phyloP scores from a whole-genome alignment of 768 basidiomycete species.

The Tricholomella constricta region DNA sequence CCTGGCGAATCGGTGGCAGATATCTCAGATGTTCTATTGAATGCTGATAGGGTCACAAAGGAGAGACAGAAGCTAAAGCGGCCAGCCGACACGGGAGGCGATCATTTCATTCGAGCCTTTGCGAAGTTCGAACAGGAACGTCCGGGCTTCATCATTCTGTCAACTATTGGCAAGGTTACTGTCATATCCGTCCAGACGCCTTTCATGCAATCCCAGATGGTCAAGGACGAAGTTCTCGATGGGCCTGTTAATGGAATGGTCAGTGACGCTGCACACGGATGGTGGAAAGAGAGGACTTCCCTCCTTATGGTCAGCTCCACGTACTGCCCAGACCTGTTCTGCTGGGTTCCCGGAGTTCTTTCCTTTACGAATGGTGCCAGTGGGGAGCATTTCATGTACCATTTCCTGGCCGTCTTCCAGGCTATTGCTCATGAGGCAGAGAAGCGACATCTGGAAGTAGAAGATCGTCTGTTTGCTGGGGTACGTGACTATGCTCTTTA shows the following conservation, averaged over 20 bases:
- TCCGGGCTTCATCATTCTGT: background rate
- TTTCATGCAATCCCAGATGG: conserved; percentile 3
- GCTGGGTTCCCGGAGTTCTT: conserved; percentile 37
- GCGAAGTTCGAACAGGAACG: background rate
- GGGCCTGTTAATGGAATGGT: conserved; percentile 3
- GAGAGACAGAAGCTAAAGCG: too few relatives aligned
- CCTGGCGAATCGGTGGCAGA: background rate
- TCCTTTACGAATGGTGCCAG: conserved; percentile 37
- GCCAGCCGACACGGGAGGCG: background rate
- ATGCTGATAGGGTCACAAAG: background rate
- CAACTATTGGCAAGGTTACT: background rate
- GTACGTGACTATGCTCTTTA: background rate
- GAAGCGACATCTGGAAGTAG: background rate
- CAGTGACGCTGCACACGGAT: conserved; percentile 2
- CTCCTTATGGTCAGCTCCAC: conserved; percentile 35
- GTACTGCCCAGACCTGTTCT: conserved; percentile 26
- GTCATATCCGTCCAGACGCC: conserved; percentile 6
- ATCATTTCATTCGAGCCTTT: background rate
- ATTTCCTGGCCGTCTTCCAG: too few relatives aligned
- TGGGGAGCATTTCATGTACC: conserved; percentile 30
- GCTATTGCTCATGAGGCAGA: conserved; percentile 27
- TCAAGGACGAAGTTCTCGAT: conserved; percentile 1
- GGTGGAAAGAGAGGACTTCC: background rate
- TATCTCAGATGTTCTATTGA: background rate
- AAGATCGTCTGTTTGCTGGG: conserved; percentile 2